A percentile compares a stretch with the other conserved stretches of the same genome.
These are phyloP conservation scores for Rhododendron ferrugineum DNA, from an alignment of 148 eudicot species.

Conservation along the genomic window DNA sequence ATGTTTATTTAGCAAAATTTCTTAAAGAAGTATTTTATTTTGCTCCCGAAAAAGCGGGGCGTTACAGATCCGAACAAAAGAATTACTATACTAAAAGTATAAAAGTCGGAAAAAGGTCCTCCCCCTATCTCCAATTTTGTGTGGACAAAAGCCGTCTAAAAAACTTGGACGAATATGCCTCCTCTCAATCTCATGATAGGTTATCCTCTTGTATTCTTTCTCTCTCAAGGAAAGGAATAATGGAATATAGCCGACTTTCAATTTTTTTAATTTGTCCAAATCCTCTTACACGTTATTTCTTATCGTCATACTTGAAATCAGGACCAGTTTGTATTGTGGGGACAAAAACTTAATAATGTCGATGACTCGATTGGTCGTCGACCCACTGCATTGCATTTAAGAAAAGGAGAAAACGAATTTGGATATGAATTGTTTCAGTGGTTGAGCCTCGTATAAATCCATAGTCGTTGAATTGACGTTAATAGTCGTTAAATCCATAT, in stretches of 20 bases:
- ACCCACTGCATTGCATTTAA: neutral
- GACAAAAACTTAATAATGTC: neutral
- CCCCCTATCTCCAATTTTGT: neutral
- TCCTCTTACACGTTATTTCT: neutral
- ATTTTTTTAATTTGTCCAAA: neutral
- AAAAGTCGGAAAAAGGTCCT: neutral
- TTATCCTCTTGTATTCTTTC: neutral
- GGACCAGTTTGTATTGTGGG: neutral
- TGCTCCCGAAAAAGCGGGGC: too few relatives aligned
- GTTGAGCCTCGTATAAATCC: neutral
- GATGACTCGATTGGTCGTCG: neutral
- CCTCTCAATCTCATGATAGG: neutral
- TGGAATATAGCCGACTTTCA: neutral
- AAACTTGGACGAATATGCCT: neutral
- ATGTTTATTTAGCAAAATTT: too few relatives aligned
- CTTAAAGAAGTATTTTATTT: too few relatives aligned
- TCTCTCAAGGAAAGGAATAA: neutral
- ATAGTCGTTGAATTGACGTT: neutral
- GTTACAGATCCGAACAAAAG: too few relatives aligned
- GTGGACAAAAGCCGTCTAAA: neutral
- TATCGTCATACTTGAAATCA: neutral
- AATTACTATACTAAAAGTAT: too few relatives aligned
- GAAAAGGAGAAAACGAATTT: neutral
- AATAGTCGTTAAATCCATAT: too few relatives aligned
- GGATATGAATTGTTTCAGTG: neutral